These are phyloP conservation scores for Encephalitozoon hellem DNA, from an alignment of 371 early-diverging fungal species.

Conservation along the genomic window DNA sequence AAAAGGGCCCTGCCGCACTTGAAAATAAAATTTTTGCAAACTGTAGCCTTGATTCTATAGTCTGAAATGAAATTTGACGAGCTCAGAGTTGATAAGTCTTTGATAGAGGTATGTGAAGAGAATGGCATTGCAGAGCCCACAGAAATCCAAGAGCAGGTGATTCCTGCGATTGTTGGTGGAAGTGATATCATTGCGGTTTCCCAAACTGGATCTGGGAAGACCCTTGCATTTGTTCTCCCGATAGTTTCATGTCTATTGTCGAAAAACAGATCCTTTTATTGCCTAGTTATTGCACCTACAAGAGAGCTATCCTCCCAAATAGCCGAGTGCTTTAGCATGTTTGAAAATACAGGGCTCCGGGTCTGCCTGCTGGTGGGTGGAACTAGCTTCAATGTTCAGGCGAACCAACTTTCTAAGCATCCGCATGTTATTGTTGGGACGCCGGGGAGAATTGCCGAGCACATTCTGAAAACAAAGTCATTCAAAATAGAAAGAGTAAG, in stretches of 20 bases:
- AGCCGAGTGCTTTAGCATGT: constrained; percentile 78
- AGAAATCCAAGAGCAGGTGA: constrained; percentile 80
- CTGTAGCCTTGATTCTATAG: neutral
- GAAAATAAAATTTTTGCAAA: neutral
- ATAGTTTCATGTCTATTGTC: constrained; percentile 70
- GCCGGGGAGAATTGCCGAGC: constrained; percentile 88
- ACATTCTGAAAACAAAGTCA: constrained; percentile 71
- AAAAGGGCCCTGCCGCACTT: neutral
- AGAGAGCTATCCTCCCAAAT: constrained; percentile 93
- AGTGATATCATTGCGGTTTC: constrained; percentile 91
- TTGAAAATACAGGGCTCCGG: constrained; percentile 73
- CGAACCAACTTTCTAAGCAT: constrained; percentile 71
- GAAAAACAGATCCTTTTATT: constrained; percentile 55
- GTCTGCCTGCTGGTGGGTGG: constrained; percentile 87
- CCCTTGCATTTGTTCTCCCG: constrained; percentile 87
- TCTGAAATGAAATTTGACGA: constrained; percentile 61
- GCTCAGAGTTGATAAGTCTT: constrained; percentile 63
- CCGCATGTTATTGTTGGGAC: constrained; percentile 93
- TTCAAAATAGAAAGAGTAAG: constrained; percentile 70
- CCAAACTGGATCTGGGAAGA: constrained; percentile 92
- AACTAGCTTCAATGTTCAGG: constrained; percentile 78
- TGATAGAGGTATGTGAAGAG: constrained; percentile 52
- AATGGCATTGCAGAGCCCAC: constrained; percentile 53
- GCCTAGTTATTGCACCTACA: constrained; percentile 81
- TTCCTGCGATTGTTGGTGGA: constrained; percentile 78